phyloP scores from a whole-genome alignment of 306 rosid genomes.

The Begonia loranthoides region DNA sequence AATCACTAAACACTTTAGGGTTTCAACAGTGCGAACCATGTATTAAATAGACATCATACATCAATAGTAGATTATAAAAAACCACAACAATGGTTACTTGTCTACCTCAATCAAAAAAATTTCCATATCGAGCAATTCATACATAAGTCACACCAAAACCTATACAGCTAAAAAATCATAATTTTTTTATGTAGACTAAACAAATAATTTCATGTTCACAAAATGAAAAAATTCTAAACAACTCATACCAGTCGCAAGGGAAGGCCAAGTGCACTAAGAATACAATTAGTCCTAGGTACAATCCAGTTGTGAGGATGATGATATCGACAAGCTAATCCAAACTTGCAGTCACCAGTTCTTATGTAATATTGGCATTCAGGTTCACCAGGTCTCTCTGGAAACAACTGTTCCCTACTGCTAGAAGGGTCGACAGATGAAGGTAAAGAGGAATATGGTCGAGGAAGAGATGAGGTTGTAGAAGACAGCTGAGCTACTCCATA shows the following conservation, averaged over 20 bases:
- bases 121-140: too few species aligned
- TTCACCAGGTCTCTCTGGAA: conserved; percentile 84
- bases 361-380: conserved; percentile 70
- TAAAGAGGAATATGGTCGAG: conserved; percentile 46
- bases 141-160: too few species aligned
- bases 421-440: conserved; percentile 36
- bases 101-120: too few species aligned
- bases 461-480: conserved; percentile 50
- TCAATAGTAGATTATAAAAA: too few species aligned
- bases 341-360: conserved; percentile 86
- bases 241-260: conserved; percentile 68
- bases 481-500: conserved; percentile 70
- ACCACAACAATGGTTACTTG: too few species aligned
- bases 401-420: conserved; percentile 33
- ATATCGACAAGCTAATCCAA: conserved; percentile 64
- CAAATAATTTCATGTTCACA: too few species aligned
- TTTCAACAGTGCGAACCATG: too few species aligned
- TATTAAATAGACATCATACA: too few species aligned
- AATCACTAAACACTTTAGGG: too few species aligned
- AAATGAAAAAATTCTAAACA: too few species aligned
- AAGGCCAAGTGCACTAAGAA: conserved; percentile 64
- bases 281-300: conserved; percentile 29
- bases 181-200: too few species aligned
- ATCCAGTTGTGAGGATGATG: conserved; percentile 62
- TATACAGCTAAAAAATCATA: too few species aligned